Base-by-base conservation (phyloP, 208 protist genomes). In the Phytomonas francai region DNA sequence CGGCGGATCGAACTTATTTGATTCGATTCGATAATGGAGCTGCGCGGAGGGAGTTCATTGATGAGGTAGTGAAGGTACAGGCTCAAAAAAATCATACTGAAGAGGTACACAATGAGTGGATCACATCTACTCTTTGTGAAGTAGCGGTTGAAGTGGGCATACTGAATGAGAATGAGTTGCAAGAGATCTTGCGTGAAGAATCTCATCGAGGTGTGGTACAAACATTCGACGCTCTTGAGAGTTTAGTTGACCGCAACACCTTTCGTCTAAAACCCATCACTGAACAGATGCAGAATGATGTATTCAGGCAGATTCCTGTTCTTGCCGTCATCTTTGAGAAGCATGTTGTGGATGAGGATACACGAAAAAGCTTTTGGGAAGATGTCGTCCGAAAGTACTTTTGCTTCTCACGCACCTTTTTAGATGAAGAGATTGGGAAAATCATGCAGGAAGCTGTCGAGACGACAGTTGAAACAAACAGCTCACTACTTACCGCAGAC, bases 321-420 rank as follows among this genome's bases (percentile, higher is more conserved):
- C 78, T 94, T 12, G 89, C 89, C 5, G 79, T 75, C 33, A 77
- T 92, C 63, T 91, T 90, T 59, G 74, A 73, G 65, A 57, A 73
- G 5, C 65, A 74, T 64, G 89, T 92, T 25, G 77, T 79, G 54
- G 76, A 87, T 67, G 77, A 65, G 51, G 83, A 86, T 62, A 87
- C 87, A 42, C 78, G 76, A 61, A 67, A 69, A 36, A 70, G 30
- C 32, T 92, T 95, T 59, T 95, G 89, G 87, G 83, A 92, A 68
- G 84, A 82, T 22, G 84, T 92, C 7, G 86, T 91, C 58, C 83
- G 81, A 58, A 89, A 89, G 71, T 90, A 92, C 73, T 92, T 92
- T 66, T 95, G 84, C 79, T 92, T 92, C 54, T 81, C 89, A 3
- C 77, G 85, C 30, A 92, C 89, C 5, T 92, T 92, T 67, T 72